Base-by-base conservation (phyloP, 306 rosid genomes). In the Quercus gilva region DNA sequence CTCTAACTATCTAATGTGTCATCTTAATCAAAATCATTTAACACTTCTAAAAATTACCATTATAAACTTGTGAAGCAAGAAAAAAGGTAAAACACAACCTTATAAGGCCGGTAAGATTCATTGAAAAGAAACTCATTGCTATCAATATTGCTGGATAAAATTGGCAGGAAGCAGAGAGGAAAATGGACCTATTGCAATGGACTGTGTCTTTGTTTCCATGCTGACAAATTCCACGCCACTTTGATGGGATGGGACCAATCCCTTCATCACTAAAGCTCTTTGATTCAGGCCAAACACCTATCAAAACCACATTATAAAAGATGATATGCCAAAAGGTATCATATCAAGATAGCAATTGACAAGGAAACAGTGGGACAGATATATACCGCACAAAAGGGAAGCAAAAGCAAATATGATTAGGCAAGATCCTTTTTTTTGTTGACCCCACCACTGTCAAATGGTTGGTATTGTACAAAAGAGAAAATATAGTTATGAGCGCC, bases 171-270 rank as follows among this genome's bases (percentile, higher is more conserved):
- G 51, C 56, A 58, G 33, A 68, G 5, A 82, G 8, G 21, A 78
- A 26, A 70, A 69, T 56, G 19, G 4, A 91, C 94, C 87, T 90
- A 70, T 92, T 92, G 82, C 97, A 92, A 9, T 11, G 85, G 59
- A 86, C 64, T 23, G 56, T 55, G 14, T 73, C 69, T 10, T 74
- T 74, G 65, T 52, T 25, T 64, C 76, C 89, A 43, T 78, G 82
- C 71, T 87, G 83, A 77, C 98, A 93, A 5, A 31, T 35, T 5
- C 98, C 97, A 20, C 80, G 81, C 98, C 98, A 93, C 72, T 80
- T 88, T 21, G 87, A 3, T 10, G 98, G 93, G 19, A 91, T 20
- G 5, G 90, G 91, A 4, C 97, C 93, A 2, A 81, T 43, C 28
- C 98, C 95, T 41, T 60, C 82, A 28, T 28, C 41, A 28, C 69